Percentiles rank a stretch among this genome's conserved stretches.
Conservation (phyloP, 305 asterid genomes). For the Fraxinus angustifolia region DNA sequence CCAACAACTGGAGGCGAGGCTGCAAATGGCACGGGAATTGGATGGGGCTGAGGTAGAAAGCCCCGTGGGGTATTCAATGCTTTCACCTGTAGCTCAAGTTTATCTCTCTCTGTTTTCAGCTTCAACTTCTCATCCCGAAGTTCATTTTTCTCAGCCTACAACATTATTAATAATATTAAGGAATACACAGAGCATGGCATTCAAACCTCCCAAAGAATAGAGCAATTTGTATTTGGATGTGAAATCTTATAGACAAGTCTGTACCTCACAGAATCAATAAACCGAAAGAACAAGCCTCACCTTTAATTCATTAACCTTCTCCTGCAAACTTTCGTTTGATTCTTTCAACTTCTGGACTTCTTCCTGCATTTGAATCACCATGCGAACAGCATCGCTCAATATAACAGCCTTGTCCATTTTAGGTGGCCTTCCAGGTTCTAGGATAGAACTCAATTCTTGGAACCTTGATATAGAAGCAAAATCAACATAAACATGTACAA, state of each 20-base stretch:
- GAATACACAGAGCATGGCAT: background rate
- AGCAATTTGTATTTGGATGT: background rate
- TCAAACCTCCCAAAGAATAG: background rate
- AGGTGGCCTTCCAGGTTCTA: slow-evolving; percentile 55
- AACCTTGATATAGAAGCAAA: slow-evolving; percentile 35
- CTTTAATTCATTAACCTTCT: slow-evolving; percentile 50
- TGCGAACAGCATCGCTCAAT: slow-evolving; percentile 44
- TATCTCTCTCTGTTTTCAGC: slow-evolving; percentile 39
- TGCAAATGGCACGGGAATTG: slow-evolving; percentile 29
- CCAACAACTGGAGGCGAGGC: slow-evolving; percentile 28
- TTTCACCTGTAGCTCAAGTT: slow-evolving; percentile 39
- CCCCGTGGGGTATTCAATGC: slow-evolving; percentile 27
- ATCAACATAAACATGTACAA: background rate
- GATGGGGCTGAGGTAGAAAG: slow-evolving; percentile 25
- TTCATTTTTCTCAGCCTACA: slow-evolving; percentile 55
- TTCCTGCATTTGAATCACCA: slow-evolving; percentile 48
- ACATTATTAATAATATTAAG: background rate
- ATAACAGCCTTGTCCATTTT: slow-evolving; percentile 47
- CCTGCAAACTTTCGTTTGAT: slow-evolving; percentile 34
- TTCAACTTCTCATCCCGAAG: slow-evolving; percentile 49
- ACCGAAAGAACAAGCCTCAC: slow-evolving; percentile 21
- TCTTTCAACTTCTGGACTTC: slow-evolving; percentile 53
- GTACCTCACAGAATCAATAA: background rate
- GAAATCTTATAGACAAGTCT: background rate
- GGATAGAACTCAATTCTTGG: slow-evolving; percentile 48